Percentiles rank a stretch among this genome's conserved stretches.
phyloP scores from a whole-genome alignment of 495 filamentous ascomycete genomes.

The Lasiosphaeriaceae sp. region DNA sequence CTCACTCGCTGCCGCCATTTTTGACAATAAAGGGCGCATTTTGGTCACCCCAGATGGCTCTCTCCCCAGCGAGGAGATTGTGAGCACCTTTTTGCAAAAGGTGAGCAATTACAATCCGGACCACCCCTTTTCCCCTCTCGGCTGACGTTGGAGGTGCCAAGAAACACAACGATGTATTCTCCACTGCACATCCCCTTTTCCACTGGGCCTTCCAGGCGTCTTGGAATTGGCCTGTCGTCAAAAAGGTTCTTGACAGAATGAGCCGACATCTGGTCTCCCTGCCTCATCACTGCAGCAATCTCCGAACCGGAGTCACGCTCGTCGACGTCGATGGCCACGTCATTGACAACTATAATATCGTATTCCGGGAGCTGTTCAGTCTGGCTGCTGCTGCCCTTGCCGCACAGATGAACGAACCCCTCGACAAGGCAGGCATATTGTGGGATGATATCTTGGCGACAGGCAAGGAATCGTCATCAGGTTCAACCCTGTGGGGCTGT shows the following conservation, averaged over 20 bases:
- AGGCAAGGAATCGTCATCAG: conserved; percentile 30
- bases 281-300: conserved; percentile 20
- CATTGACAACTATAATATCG: conserved; percentile 63
- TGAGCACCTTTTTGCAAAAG: conserved; percentile 68
- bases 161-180: conserved; percentile 73
- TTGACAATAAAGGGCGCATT: conserved; percentile 69
- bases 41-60: conserved; percentile 76
- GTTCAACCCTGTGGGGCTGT: too few relatives aligned
- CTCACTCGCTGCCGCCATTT: conserved; percentile 70
- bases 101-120: conserved; percentile 1
- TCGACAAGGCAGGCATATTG: conserved; percentile 66
- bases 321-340: conserved; percentile 41
- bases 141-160: too few relatives aligned
- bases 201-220: conserved; percentile 83
- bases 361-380: conserved; percentile 88
- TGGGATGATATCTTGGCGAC: conserved; percentile 77
- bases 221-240: conserved; percentile 67
- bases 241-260: conserved; percentile 68
- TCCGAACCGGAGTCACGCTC: conserved; percentile 26
- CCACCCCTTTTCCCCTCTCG: too few relatives aligned
- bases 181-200: conserved; percentile 73
- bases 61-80: conserved; percentile 79
- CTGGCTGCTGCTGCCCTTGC: conserved; percentile 73
- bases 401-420: conserved; percentile 53
- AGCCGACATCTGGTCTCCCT: conserved; percentile 48